Conservation (phyloP, 345 rosid genomes). For the Arabidopsis thaliana region TAIR10.1 NC_003071.7:12147501-12148000, state of each 20-base stretch:
- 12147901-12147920: not conserved
- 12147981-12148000: not conserved
- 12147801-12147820: not conserved
- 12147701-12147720: too few relatives aligned
- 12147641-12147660: constrained; percentile 32
- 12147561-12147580: constrained; percentile 27
- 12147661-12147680: constrained; percentile 34
- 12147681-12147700: not conserved
- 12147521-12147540: not conserved
- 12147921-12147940: too few relatives aligned
- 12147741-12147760: too few relatives aligned
- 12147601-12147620: constrained; percentile 27
- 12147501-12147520: not conserved
- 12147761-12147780: too few relatives aligned
- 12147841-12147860: not conserved
- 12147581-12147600: not conserved
- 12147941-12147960: too few relatives aligned
- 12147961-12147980: not conserved
- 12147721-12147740: too few relatives aligned
- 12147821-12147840: constrained; percentile 30
- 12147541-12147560: not conserved
- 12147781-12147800: too few relatives aligned
- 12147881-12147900: not conserved
- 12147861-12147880: not conserved
- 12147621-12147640: constrained; percentile 37